Base-by-base conservation (phyloP, 2,329 filamentous ascomycete genomes). In the Cordyceps militaris region DNA sequence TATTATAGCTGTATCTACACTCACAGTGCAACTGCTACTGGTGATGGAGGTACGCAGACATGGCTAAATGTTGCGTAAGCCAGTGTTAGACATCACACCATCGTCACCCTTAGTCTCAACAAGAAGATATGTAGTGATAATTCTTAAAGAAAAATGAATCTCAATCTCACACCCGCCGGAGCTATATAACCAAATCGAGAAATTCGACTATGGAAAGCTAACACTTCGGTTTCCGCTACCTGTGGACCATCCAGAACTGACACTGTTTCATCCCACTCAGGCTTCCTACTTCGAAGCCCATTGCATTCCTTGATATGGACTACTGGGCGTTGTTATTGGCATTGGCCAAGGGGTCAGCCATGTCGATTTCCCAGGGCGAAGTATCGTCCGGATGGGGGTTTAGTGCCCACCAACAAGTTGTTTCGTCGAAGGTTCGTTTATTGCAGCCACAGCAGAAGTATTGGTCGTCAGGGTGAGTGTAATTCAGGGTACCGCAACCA, bases 401-500 rank as follows among this genome's bases (percentile, higher is more conserved):
- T 9, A 36, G 13, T 36, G 34, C 34, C 34, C 34, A 36, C 34
- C 34, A 36, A 36, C 34, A 36, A 36, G 7, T 36, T 36, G 34
- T 16, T 36, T 36, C 34, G 34, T 36, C 34, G 13, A 36, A 36
- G 4, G 34, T 36, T 36, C 14, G 34, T 11, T 9, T 4, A 16
- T 9, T 16, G 13, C 34, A 36, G 34, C 34, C 34, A 6, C 34
- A 36, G 13, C 34, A 36, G 4, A 36, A 36, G 34, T 36, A 36
- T 36, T 36, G 34, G 34, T 9, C 34, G 7, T 16, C 13, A 9
- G 34, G 34, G 14, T 36, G 8, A 9, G 34, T 36, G 4, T 36
- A 36, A 9, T 36, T 16, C 57, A 58, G 57, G 51, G 36, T 52
- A 58, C 19, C 57, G 44, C 57, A 48, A n/a, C n/a, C n/a, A n/a